Base-by-base conservation (phyloP, 495 filamentous ascomycete genomes). In the Penicillium coprophilum region DNA sequence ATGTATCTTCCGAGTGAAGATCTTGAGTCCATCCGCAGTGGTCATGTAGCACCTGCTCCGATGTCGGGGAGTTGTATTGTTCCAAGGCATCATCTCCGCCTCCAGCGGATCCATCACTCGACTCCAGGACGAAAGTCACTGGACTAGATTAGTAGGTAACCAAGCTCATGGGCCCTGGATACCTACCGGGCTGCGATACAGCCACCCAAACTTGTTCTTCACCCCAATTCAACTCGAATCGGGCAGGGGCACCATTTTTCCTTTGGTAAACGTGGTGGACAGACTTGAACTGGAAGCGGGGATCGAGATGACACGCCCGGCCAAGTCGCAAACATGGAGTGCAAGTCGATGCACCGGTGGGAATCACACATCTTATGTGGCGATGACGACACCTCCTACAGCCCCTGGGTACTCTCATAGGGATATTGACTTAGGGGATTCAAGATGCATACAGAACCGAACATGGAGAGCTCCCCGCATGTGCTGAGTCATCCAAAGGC, bases 351-450 rank as follows among this genome's bases (percentile, higher is more conserved):
- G 69, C 66, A 4, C 68, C 72, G 1, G 55, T 21, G 8, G 60
- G 55, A 40, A 71, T 67, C 11, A 68, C 69, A 45, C 72, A 73
- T 51, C 70, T 68, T 20, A 75, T 70, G 62, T 75, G 72, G 54
- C 72, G 72, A 70, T 72, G 56, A 24, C 72, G 72, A 65, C 72
- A 75, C 56, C 69, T 59, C 60, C 62, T 65, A 66, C 72, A 75
- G 56, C 72, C 72, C 53, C 70, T 69, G 46, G 66, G 65, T 57
- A 75, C 69, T 66, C 72, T 66, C 72, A 73, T 73, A 59, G 51
- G 58, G 54, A 41, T 27, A 12, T 36, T 20, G 10, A 32, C 4
- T 28, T 15, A 8, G 24, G 40, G 36, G 4, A 13, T 10, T 52
- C 19, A 19, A 43, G 24, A 12, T 24, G 44, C 17, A 34, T 36